A percentile compares a stretch with the other conserved stretches of the same genome.
These are phyloP conservation scores for Leptosphaerulina australis DNA, from an alignment of 2,329 filamentous ascomycete species.

Conservation along the genomic window DNA sequence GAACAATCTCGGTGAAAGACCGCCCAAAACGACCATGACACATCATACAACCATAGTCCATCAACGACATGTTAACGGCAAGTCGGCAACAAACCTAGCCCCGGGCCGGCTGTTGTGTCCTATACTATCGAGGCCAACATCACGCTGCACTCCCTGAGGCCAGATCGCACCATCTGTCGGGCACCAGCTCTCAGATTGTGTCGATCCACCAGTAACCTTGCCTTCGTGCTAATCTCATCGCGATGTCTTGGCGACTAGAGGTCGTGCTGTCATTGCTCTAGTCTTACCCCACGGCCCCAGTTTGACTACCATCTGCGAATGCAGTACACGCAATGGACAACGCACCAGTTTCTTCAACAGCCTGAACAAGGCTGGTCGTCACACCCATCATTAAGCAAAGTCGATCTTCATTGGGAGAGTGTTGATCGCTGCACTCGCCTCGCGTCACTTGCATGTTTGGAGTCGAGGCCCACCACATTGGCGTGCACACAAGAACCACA, in stretches of 20 bases:
- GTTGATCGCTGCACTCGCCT: conserved; percentile 8
- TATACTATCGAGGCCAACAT: background rate
- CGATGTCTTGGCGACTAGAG: background rate
- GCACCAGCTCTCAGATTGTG: background rate
- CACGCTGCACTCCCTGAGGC: background rate
- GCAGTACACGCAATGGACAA: conserved; percentile 17
- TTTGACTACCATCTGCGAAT: background rate
- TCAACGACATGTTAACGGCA: background rate
- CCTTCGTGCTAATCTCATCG: background rate
- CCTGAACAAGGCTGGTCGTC: conserved; percentile 11
- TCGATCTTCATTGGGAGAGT: background rate
- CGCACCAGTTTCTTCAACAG: conserved; percentile 1
- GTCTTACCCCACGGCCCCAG: conserved; percentile 12
- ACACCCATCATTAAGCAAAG: conserved; percentile 1
- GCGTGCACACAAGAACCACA: background rate
- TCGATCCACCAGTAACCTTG: background rate
- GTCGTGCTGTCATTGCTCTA: conserved; percentile 9
- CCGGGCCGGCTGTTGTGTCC: background rate
- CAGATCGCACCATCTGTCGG: conserved; percentile 2
- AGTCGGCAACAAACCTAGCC: background rate
- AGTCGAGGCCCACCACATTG: conserved; percentile 2
- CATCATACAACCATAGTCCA: background rate
- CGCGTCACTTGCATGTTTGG: conserved; percentile 3
- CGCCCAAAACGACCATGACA: conserved; percentile 1
- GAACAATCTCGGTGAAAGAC: background rate